Evolutionary conservation across 805 yeast genomes (phyloP).

Genomic region (Zygosaccharomyces siamensis): DNA sequence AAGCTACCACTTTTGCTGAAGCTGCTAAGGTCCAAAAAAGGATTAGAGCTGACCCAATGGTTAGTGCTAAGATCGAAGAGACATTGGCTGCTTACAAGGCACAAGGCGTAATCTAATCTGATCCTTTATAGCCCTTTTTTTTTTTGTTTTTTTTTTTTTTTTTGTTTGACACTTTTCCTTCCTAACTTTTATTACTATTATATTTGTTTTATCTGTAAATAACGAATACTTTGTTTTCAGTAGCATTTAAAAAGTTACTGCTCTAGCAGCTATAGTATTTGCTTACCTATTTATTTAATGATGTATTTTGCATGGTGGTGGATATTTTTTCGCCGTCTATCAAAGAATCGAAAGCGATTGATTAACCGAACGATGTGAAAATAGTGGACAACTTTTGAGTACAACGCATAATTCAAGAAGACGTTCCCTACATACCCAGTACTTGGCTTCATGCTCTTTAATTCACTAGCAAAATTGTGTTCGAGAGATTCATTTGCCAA

Average conservation of each 20-base stretch:
- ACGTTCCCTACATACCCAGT: neutral
- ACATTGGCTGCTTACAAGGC: constrained; percentile 42
- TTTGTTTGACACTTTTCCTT: neutral
- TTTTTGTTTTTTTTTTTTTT: neutral
- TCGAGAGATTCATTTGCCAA: constrained; percentile 4
- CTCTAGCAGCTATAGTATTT: neutral
- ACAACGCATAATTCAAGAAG: no score
- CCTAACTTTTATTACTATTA: constrained; percentile 2
- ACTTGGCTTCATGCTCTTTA: constrained; percentile 6
- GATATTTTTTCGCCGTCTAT: no score
- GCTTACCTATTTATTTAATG: neutral
- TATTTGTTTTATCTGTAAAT: constrained; percentile 13
- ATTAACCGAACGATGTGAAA: neutral
- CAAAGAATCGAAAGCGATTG: no score
- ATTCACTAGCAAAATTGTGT: constrained; percentile 3
- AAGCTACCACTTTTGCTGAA: constrained; percentile 86
- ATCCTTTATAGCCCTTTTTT: constrained; percentile 2
- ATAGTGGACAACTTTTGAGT: no score
- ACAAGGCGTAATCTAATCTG: constrained; percentile 27
- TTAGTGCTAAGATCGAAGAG: constrained; percentile 59
- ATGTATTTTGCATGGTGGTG: neutral
- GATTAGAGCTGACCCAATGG: constrained; percentile 63
- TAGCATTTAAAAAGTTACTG: neutral
- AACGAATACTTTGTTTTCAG: constrained; percentile 5
- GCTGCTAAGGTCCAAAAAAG: constrained; percentile 87